Evolutionary conservation across 495 filamentous ascomycete genomes (phyloP).

Genomic region (Pyronema omphalodes): DNA sequence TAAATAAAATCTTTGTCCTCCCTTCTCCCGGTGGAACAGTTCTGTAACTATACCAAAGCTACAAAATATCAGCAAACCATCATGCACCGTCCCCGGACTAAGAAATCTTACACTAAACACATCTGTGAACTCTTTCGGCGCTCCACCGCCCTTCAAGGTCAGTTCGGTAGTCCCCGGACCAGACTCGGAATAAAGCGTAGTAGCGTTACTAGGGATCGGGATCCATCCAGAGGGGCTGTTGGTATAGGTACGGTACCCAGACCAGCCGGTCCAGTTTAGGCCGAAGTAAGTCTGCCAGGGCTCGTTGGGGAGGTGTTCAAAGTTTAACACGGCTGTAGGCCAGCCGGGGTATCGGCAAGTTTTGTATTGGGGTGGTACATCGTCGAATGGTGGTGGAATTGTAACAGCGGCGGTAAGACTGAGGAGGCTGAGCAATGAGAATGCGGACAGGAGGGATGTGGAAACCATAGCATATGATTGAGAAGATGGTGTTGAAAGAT

Average conservation of each 20-base stretch:
- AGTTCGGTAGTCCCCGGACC: neutral
- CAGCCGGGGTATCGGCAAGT: neutral
- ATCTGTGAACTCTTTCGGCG: too few species aligned
- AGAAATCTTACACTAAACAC: neutral
- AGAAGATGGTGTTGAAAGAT: too few species aligned
- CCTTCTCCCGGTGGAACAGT: neutral
- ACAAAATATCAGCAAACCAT: neutral
- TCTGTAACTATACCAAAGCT: neutral
- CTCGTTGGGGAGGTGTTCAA: conserved; percentile 4
- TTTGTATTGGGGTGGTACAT: neutral
- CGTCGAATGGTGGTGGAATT: neutral
- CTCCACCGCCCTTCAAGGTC: too few species aligned
- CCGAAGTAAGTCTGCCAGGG: neutral
- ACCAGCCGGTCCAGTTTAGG: neutral
- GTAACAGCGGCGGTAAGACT: neutral
- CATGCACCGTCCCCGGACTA: neutral
- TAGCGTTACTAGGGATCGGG: conserved; percentile 8
- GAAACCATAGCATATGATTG: too few species aligned
- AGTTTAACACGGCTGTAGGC: conserved; percentile 2
- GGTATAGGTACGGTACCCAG: conserved; percentile 3
- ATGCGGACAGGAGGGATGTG: too few species aligned
- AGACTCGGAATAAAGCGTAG: neutral
- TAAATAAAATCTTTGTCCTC: neutral
- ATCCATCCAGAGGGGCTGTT: conserved; percentile 5
- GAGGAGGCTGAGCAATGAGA: neutral